Evolutionary conservation across 2,329 filamentous ascomycete genomes (phyloP), one percentile per base, ranked within the genome.

Genomic region (Penicillium psychrosexuale): DNA sequence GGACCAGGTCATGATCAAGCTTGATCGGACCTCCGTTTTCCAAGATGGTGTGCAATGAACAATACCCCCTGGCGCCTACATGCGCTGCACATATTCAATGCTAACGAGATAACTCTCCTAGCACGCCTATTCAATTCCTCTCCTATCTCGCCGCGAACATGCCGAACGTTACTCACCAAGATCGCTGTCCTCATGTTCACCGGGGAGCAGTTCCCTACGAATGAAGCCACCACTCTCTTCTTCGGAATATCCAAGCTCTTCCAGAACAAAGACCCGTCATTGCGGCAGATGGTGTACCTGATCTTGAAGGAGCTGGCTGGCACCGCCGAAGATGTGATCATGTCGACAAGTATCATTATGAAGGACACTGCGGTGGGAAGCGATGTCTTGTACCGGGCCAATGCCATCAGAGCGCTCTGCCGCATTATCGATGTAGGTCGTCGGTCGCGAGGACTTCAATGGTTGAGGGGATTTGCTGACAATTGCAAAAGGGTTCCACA

Each of bases 261-360:
- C 83, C 93, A 97, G 82, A 97, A 97, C 79, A 97, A 97, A 78
- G 94, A 99, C 87, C 89, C 92, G 69, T 93, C 91, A 68, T 82
- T 99, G 72, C 91, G 94, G 69, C 94, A 99, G 81, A 97, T 97
- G 92, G 93, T 99, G 48, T 96, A 97, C 79, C 83, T 97, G 64
- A 87, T 97, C 72, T 90, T 97, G 80, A 99, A 97, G 84, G 94
- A 99, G 83, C 82, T 99, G 69, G 91, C 93, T 64, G 86, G 87
- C 75, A 96, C 91, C 24, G 94, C 94, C 56, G 91, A 97, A 79
- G 94, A 99, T 82, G 95, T 97, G 62, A 99, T 99, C 74, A 97
- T 99, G 94, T 94, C 97, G 59, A 99, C 94, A 17, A 96, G 91
- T 77, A 97, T 93, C 66, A 97, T 99, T 67, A 99, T 97, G 94